Conservation (phyloP, 2,329 filamentous ascomycete species). For the Elsinoe necatrix region DNA sequence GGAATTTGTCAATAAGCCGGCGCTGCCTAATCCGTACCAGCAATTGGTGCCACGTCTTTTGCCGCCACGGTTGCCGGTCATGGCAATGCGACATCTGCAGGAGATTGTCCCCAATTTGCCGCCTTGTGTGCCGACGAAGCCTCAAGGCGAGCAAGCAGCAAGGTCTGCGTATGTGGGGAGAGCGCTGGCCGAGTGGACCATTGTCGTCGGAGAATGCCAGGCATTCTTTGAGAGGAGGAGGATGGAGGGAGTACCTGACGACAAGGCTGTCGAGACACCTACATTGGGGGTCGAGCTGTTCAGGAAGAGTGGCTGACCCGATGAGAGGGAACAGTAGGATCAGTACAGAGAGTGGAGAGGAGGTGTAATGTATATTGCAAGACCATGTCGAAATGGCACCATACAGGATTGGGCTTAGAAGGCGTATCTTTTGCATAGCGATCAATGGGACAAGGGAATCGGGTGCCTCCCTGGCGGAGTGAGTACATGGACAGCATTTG, state of each 20-base stretch:
- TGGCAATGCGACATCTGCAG: constrained; percentile 59
- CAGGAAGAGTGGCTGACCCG: constrained; percentile 35
- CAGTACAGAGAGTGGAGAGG: neutral
- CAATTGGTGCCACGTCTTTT: constrained; percentile 56
- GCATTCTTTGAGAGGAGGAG: constrained; percentile 70
- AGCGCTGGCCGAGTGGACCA: constrained; percentile 68
- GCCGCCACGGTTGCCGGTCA: constrained; percentile 59
- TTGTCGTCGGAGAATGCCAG: constrained; percentile 69
- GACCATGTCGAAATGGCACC: neutral
- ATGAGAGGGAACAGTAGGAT: neutral
- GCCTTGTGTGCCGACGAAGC: constrained; percentile 25
- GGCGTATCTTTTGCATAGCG: constrained; percentile 9
- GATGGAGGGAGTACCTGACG: constrained; percentile 59
- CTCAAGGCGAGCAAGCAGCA: constrained; percentile 30
- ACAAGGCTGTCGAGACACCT: constrained; percentile 63
- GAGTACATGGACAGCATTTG: neutral
- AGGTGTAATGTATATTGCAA: constrained; percentile 3
- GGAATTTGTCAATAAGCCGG: constrained; percentile 51
- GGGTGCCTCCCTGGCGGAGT: constrained; percentile 1
- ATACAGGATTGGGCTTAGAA: neutral
- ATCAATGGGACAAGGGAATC: neutral
- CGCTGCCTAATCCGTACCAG: constrained; percentile 24
- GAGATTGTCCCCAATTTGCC: constrained; percentile 20
- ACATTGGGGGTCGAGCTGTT: constrained; percentile 57
- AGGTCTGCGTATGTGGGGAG: constrained; percentile 57